phyloP scores from a whole-genome alignment of 305 asterid genomes.

The Lippia alba region DNA sequence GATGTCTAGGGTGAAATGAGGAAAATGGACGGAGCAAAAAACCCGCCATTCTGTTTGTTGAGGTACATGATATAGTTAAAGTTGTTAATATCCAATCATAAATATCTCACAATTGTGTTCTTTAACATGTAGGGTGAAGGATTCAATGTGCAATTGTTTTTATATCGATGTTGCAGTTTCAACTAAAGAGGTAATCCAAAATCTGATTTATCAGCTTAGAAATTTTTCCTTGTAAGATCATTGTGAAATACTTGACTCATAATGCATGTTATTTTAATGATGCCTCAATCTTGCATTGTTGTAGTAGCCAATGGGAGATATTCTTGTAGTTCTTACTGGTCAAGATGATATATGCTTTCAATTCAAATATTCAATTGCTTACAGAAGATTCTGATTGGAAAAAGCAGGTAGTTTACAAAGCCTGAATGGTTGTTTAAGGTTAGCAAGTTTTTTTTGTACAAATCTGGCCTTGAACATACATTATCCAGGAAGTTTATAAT shows the following conservation, averaged over 20 bases:
- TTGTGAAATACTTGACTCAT: background rate
- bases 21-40: constrained; percentile 60
- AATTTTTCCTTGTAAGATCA: constrained; percentile 10
- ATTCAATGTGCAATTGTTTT: constrained; percentile 73
- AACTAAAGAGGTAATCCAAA: constrained; percentile 77
- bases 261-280: constrained; percentile 15
- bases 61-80: constrained; percentile 53
- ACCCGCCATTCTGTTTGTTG: constrained; percentile 94
- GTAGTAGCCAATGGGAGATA: constrained; percentile 90
- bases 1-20: constrained; percentile 55
- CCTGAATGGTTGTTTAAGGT: constrained; percentile 1
- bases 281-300: constrained; percentile 16
- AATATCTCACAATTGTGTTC: constrained; percentile 23
- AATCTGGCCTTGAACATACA: background rate
- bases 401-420: constrained; percentile 51
- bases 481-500: background rate
- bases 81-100: constrained; percentile 2
- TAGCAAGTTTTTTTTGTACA: constrained; percentile 15
- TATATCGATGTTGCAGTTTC: constrained; percentile 76
- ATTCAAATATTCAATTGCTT: too few species aligned
- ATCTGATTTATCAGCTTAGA: constrained; percentile 2
- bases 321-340: constrained; percentile 89
- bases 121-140: constrained; percentile 82
- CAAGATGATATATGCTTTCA: constrained; percentile 98
- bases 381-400: too few species aligned